phyloP scores from a whole-genome alignment of 768 basidiomycete species.

The Harrya chromipes region DNA sequence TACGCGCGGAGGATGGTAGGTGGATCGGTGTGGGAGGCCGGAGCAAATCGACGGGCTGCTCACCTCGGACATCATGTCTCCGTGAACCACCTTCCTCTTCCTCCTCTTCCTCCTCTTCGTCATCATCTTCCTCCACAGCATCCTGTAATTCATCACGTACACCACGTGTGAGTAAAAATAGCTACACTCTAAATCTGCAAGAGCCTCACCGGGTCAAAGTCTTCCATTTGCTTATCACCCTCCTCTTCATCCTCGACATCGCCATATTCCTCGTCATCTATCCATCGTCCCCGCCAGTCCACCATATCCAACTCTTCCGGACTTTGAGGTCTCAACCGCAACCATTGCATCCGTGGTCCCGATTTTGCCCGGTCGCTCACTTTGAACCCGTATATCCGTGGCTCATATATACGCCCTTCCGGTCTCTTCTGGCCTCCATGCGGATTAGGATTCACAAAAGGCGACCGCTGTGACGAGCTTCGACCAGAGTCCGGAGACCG shows the following conservation, averaged over 20 bases:
- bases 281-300: constrained; percentile 90
- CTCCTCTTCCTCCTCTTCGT: constrained; percentile 49
- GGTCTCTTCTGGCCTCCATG: constrained; percentile 89
- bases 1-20: constrained; percentile 44
- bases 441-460: constrained; percentile 85
- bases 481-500: constrained; percentile 51
- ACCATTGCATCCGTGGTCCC: constrained; percentile 97
- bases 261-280: constrained; percentile 71
- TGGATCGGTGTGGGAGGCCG: constrained; percentile 39
- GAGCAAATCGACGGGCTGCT: constrained; percentile 36
- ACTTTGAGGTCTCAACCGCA: constrained; percentile 81
- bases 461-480: constrained; percentile 45
- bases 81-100: constrained; percentile 26
- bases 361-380: constrained; percentile 93
- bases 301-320: constrained; percentile 81
- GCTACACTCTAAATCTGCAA: neutral
- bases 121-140: constrained; percentile 54
- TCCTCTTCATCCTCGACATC: constrained; percentile 53
- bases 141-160: constrained; percentile 37
- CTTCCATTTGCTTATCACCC: constrained; percentile 76
- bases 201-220: constrained; percentile 71
- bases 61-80: constrained; percentile 33
- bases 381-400: constrained; percentile 96
- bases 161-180: constrained; percentile 11
- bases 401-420: constrained; percentile 81